These are phyloP conservation scores for Nigrospora osmanthi DNA, from an alignment of 2,329 filamentous ascomycete genomes.

Conservation along the genomic window DNA sequence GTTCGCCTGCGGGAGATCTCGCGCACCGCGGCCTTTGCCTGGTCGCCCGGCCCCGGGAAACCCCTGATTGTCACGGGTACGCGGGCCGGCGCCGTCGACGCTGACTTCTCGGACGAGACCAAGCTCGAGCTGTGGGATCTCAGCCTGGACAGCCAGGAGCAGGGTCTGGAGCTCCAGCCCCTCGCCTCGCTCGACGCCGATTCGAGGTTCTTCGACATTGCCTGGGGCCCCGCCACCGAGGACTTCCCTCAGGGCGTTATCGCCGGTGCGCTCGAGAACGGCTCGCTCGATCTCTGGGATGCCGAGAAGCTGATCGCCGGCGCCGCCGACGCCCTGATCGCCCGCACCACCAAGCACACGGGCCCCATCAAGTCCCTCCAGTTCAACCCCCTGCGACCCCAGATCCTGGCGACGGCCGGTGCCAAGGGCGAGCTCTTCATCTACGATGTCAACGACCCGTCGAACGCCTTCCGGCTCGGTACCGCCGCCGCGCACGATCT, in stretches of 20 bases:
- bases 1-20: constrained; percentile 94
- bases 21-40: constrained; percentile 93
- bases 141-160: constrained; percentile 66
- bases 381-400: constrained; percentile 89
- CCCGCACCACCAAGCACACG: constrained; percentile 80
- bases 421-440: constrained; percentile 95
- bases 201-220: constrained; percentile 96
- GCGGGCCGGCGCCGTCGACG: constrained; percentile 88
- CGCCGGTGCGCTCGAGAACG: constrained; percentile 91
- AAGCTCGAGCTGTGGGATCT: constrained; percentile 96
- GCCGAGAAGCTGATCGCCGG: constrained; percentile 59
- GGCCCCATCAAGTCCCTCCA: constrained; percentile 91
- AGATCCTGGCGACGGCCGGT: constrained; percentile 86
- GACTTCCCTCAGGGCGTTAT: constrained; percentile 81
- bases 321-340: constrained; percentile 67
- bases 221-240: constrained; percentile 79
- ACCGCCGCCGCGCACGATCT: constrained; percentile 86
- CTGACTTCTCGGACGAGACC: constrained; percentile 95
- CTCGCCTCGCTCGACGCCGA: constrained; percentile 78
- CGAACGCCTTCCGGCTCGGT: constrained; percentile 81
- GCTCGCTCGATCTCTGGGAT: constrained; percentile 89
- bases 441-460: constrained; percentile 86
- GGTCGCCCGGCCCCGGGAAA: constrained; percentile 74
- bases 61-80: constrained; percentile 90
- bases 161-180: constrained; percentile 78